A percentile compares a stretch with the other conserved stretches of the same genome.
These are phyloP conservation scores for Blepharisma stoltei DNA, from an alignment of 73 alveolate species.

Conservation along the genomic window DNA sequence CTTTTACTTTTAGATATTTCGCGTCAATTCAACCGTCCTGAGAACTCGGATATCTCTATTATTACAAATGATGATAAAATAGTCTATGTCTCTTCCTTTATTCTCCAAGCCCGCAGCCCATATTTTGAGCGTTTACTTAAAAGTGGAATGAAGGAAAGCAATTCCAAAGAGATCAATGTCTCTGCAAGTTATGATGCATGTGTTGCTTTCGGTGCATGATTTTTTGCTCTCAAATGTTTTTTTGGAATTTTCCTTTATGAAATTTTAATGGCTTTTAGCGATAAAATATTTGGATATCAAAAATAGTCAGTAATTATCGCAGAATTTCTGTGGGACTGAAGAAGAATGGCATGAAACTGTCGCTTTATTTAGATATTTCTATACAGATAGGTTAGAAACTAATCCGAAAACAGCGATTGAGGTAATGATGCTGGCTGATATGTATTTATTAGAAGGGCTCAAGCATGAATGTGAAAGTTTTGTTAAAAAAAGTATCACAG, in stretches of 20 bases:
- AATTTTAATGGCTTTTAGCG: too few relatives aligned
- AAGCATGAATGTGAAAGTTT: not conserved
- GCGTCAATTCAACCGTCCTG: not conserved
- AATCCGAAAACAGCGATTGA: not conserved
- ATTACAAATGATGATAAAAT: not conserved
- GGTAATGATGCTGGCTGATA: not conserved
- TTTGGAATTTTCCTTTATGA: too few relatives aligned
- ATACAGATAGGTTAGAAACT: not conserved
- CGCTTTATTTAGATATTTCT: not conserved
- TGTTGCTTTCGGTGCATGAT: too few relatives aligned
- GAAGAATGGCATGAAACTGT: not conserved
- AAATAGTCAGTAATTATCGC: too few relatives aligned
- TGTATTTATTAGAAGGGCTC: slow-evolving; percentile 12
- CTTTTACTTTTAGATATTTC: not conserved
- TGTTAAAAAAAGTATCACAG: not conserved
- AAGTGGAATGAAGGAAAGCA: slow-evolving; percentile 4
- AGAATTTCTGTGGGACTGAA: too few relatives aligned
- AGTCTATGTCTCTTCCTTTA: not conserved
- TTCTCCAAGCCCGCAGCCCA: not conserved
- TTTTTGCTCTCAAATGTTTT: too few relatives aligned
- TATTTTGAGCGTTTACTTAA: not conserved
- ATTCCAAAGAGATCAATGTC: not conserved
- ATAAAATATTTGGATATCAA: too few relatives aligned
- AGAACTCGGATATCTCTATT: not conserved
- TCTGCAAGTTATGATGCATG: not conserved